phyloP scores from a whole-genome alignment of 257 asterid genomes.

The Ilex asprella region DNA sequence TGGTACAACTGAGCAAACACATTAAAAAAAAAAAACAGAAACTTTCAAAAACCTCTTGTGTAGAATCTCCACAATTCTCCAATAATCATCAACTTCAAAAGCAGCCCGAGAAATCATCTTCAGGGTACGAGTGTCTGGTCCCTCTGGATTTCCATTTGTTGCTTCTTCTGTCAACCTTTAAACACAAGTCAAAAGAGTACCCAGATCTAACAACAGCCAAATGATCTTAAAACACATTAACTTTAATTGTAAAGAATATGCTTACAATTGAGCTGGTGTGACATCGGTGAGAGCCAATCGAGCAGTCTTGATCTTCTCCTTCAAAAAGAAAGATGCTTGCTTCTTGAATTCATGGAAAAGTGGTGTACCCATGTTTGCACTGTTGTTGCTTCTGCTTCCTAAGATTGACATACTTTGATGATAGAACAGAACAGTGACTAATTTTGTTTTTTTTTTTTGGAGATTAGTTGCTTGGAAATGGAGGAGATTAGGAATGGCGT shows the following conservation, averaged over 20 bases:
- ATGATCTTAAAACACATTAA: too few relatives aligned
- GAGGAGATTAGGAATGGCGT: neutral
- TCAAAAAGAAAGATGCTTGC: slow-evolving; percentile 84
- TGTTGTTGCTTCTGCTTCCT: slow-evolving; percentile 3
- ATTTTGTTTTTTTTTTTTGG: too few relatives aligned
- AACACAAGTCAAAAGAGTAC: neutral
- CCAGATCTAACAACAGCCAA: too few relatives aligned
- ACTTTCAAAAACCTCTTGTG: slow-evolving; percentile 48
- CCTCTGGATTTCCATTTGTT: slow-evolving; percentile 56
- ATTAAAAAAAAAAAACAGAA: neutral
- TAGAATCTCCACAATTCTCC: slow-evolving; percentile 77
- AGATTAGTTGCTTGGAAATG: neutral
- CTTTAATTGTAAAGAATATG: neutral
- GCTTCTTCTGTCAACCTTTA: slow-evolving; percentile 81
- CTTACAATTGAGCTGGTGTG: slow-evolving; percentile 74
- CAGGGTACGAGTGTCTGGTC: slow-evolving; percentile 57
- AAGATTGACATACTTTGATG: too few relatives aligned
- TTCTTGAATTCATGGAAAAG: slow-evolving; percentile 72
- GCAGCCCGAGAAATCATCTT: slow-evolving; percentile 81
- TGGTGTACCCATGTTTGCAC: slow-evolving; percentile 23
- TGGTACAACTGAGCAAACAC: too few relatives aligned
- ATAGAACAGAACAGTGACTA: neutral
- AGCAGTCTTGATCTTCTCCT: slow-evolving; percentile 92
- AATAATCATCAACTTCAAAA: slow-evolving; percentile 88
- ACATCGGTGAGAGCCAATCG: slow-evolving; percentile 84